Conservation (phyloP, 768 basidiomycete species). For the Hygrophorus pudorinus region DNA sequence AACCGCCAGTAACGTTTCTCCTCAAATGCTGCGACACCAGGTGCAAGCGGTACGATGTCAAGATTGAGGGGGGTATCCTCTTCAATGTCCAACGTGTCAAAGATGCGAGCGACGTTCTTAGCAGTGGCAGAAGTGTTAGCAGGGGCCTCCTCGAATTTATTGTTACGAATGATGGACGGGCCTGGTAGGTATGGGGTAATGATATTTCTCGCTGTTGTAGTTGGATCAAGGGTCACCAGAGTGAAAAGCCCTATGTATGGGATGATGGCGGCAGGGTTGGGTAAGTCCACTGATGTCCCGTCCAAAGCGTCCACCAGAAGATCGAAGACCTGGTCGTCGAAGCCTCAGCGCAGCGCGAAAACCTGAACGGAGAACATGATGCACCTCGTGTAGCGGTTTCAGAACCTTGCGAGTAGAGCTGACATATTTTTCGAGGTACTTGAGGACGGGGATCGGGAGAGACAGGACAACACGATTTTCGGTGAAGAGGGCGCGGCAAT, state of each 20-base stretch:
- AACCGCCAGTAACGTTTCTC: slow-evolving; percentile 4
- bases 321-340: slow-evolving; percentile 7
- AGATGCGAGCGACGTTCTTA: slow-evolving; percentile 7
- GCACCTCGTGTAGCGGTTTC: slow-evolving; percentile 9
- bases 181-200: slow-evolving; percentile 7
- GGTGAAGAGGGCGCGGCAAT: slow-evolving; percentile 7
- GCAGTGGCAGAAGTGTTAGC: slow-evolving; percentile 7
- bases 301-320: slow-evolving; percentile 6
- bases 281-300: slow-evolving; percentile 5
- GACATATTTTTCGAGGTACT: slow-evolving; percentile 7
- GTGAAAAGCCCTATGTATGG: slow-evolving; percentile 8
- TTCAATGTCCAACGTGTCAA: slow-evolving; percentile 4
- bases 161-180: slow-evolving; percentile 5
- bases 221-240: slow-evolving; percentile 6
- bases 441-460: slow-evolving; percentile 6
- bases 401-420: slow-evolving; percentile 3
- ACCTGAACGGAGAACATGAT: slow-evolving; percentile 5
- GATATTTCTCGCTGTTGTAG: slow-evolving; percentile 1
- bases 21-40: not conserved
- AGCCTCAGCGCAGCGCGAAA: slow-evolving; percentile 1
- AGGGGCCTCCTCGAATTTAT: slow-evolving; percentile 5
- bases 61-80: slow-evolving; percentile 4
- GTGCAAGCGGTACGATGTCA: not conserved
- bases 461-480: slow-evolving; percentile 7
- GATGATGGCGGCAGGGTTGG: slow-evolving; percentile 4